phyloP scores from a whole-genome alignment of 2,329 filamentous ascomycete species.

The Exophiala sideris region DNA sequence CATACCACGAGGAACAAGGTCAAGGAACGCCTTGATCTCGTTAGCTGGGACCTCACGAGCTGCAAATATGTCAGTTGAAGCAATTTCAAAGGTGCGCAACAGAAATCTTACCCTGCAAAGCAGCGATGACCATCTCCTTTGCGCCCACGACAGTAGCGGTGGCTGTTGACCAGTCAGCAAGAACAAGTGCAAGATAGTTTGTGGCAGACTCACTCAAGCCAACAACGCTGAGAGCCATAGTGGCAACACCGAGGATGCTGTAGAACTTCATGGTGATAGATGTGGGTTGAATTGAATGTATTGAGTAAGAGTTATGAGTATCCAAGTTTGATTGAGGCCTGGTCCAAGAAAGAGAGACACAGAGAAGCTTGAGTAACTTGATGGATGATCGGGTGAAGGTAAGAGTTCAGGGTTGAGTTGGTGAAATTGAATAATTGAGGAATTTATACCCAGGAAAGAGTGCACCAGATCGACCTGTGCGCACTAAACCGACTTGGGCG shows the following conservation, averaged over 20 bases:
- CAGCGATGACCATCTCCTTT: conserved; percentile 9
- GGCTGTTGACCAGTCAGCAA: conserved; percentile 14
- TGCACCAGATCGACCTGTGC: neutral
- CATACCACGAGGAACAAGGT: conserved; percentile 24
- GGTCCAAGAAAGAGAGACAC: conserved; percentile 24
- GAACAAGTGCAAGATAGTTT: neutral
- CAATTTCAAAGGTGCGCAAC: neutral
- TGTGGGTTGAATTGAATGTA: conserved; percentile 16
- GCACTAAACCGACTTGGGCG: neutral
- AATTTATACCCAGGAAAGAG: conserved; percentile 3
- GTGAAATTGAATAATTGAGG: conserved; percentile 1
- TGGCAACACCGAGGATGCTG: conserved; percentile 10
- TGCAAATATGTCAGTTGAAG: conserved; percentile 8
- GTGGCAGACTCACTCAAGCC: conserved; percentile 12
- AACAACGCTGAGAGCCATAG: conserved; percentile 9
- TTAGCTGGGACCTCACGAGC: conserved; percentile 14
- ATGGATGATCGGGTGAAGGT: conserved; percentile 14
- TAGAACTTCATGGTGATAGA: conserved; percentile 27
- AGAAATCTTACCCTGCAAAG: conserved; percentile 15
- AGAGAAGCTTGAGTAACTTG: conserved; percentile 8
- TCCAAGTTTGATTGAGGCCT: conserved; percentile 25
- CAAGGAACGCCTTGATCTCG: conserved; percentile 17
- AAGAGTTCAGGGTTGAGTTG: conserved; percentile 13
- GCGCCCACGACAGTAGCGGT: neutral
- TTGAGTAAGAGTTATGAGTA: conserved; percentile 23